phyloP scores from a whole-genome alignment of 495 filamentous ascomycete genomes.

The Cairneyella variabilis region DNA sequence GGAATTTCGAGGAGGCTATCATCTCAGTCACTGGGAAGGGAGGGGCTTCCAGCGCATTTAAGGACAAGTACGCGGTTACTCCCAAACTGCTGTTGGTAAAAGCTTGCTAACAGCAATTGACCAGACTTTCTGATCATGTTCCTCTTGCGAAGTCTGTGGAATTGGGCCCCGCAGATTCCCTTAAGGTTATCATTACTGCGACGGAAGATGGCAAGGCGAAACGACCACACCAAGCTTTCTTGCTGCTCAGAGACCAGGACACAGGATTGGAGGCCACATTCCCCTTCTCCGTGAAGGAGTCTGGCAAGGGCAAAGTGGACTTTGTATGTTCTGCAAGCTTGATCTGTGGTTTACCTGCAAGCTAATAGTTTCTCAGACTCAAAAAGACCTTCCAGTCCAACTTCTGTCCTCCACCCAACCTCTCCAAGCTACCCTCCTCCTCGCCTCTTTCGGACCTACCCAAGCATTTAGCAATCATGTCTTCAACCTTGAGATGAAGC shows the following conservation, averaged over 20 bases:
- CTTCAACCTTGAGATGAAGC: conserved; percentile 55
- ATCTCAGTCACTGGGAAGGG: conserved; percentile 72
- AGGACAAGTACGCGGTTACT: conserved; percentile 60
- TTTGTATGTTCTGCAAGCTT: conserved; percentile 52
- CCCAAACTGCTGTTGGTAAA: not conserved
- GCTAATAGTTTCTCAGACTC: conserved; percentile 55
- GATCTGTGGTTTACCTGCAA: not conserved
- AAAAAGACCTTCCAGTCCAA: conserved; percentile 86
- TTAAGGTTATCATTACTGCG: conserved; percentile 78
- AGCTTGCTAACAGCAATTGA: conserved; percentile 5
- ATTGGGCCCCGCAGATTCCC: conserved; percentile 63
- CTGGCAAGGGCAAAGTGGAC: conserved; percentile 77
- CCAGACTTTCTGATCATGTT: conserved; percentile 23
- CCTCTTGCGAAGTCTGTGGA: conserved; percentile 38
- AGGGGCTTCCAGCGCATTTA: conserved; percentile 45
- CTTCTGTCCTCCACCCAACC: conserved; percentile 63
- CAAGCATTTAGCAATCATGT: conserved; percentile 58
- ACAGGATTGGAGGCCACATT: conserved; percentile 86
- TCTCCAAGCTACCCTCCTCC: conserved; percentile 71
- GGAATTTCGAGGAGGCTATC: conserved; percentile 83
- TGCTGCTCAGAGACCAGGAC: conserved; percentile 69
- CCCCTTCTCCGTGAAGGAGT: conserved; percentile 79
- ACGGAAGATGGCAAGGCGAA: conserved; percentile 74
- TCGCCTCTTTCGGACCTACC: conserved; percentile 82
- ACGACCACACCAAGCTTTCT: conserved; percentile 89